Conservation (phyloP, 352 stramenopile genomes). For the Blastocystis sp. region DNA sequence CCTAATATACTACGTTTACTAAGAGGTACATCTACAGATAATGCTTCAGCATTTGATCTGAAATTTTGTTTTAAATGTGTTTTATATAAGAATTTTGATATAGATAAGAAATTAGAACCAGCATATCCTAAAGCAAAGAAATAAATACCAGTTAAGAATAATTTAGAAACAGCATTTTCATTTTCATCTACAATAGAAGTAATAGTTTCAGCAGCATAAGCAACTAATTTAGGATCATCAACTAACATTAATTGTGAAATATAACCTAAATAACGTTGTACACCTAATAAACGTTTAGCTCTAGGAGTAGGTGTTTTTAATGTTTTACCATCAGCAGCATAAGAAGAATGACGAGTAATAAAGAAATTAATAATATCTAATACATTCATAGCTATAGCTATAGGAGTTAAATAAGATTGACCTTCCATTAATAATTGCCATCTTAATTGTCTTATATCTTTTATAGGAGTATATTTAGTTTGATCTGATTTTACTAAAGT, state of each 20-base stretch:
- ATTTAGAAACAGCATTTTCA: constrained; percentile 46
- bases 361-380: constrained; percentile 46
- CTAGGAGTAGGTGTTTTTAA: constrained; percentile 52
- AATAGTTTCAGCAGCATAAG: constrained; percentile 46
- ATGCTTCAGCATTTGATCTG: constrained; percentile 44
- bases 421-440: constrained; percentile 45
- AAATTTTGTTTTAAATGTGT: constrained; percentile 52
- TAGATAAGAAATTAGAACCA: constrained; percentile 47
- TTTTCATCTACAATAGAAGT: constrained; percentile 49
- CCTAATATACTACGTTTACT: constrained; percentile 56
- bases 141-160: constrained; percentile 53
- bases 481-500: constrained; percentile 48
- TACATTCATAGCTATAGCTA: constrained; percentile 46
- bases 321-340: constrained; percentile 47
- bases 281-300: constrained; percentile 47
- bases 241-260: constrained; percentile 49
- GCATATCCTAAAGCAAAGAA: constrained; percentile 50
- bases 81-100: constrained; percentile 47
- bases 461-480: constrained; percentile 47
- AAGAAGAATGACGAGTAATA: constrained; percentile 46
- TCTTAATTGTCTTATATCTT: constrained; percentile 49
- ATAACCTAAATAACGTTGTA: constrained; percentile 41
- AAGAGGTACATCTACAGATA: constrained; percentile 45
- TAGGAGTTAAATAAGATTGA: constrained; percentile 15
- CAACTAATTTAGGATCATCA: constrained; percentile 48